A percentile compares a stretch with the other conserved stretches of the same genome.
phyloP scores from a whole-genome alignment of 495 filamentous ascomycete species.

The Staphylotrichum tortipilum region DNA sequence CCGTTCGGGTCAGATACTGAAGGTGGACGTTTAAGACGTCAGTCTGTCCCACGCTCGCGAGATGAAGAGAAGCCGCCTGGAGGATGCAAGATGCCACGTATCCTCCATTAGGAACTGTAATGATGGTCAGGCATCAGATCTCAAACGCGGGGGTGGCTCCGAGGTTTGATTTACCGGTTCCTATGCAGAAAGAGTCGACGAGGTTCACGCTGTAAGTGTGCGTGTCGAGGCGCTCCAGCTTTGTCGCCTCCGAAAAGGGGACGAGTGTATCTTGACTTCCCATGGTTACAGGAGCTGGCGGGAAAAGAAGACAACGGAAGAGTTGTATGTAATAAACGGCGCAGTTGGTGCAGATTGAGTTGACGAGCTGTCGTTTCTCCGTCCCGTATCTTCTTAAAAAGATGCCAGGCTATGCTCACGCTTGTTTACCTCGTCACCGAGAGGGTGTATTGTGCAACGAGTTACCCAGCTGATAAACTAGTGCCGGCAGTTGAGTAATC shows the following conservation, averaged over 20 bases:
- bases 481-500: no score
- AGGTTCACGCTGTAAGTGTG: slow-evolving; percentile 57
- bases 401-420: no score
- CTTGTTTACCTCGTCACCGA: no score
- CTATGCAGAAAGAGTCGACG: slow-evolving; percentile 58
- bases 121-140: background rate
- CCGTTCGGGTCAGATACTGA: slow-evolving; percentile 62
- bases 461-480: no score
- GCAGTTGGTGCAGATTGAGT: no score
- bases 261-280: slow-evolving; percentile 4
- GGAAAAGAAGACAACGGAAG: no score
- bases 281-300: background rate
- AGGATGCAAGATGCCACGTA: slow-evolving; percentile 60
- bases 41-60: slow-evolving; percentile 51
- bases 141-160: background rate
- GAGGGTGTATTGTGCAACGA: no score
- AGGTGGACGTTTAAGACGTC: slow-evolving; percentile 61
- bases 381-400: no score
- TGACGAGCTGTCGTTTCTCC: no score
- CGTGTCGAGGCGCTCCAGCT: slow-evolving; percentile 44
- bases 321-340: no score
- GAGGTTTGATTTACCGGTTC: slow-evolving; percentile 40
- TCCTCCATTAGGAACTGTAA: slow-evolving; percentile 72
- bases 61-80: slow-evolving; percentile 51
- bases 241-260: slow-evolving; percentile 28